These are phyloP conservation scores for Lipomyces yarrowii DNA, from an alignment of 1,139 yeast species.

Conservation along the genomic window DNA sequence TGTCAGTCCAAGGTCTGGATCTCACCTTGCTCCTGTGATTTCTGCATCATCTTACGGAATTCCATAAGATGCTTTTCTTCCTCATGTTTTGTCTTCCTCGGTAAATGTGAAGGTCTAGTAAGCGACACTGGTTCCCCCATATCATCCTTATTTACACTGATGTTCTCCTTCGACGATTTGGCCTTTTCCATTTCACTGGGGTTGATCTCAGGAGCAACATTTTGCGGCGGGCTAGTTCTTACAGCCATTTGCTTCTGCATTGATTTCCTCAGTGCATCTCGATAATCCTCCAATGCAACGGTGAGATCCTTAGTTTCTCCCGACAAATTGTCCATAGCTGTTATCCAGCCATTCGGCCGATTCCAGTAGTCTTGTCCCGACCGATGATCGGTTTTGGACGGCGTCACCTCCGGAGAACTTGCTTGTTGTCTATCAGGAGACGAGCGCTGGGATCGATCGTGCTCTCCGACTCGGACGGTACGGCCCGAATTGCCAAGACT, in stretches of 20 bases:
- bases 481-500: neutral
- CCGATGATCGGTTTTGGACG: neutral
- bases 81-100: conserved; percentile 64
- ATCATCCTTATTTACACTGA: conserved; percentile 37
- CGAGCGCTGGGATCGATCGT: neutral
- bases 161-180: neutral
- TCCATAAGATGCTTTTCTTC: conserved; percentile 58
- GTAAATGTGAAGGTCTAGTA: conserved; percentile 68
- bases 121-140: conserved; percentile 47
- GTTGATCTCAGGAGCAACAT: neutral
- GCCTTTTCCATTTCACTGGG: neutral
- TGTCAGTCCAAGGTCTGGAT: neutral
- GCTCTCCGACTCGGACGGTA: conserved; percentile 2
- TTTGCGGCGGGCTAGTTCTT: neutral
- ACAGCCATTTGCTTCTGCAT: conserved; percentile 12
- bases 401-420: neutral
- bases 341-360: conserved; percentile 39
- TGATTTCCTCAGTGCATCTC: conserved; percentile 19
- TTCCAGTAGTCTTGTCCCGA: conserved; percentile 21
- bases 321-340: conserved; percentile 37
- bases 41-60: conserved; percentile 53
- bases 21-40: conserved; percentile 45
- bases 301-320: conserved; percentile 57
- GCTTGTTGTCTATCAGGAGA: conserved; percentile 3
- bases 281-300: conserved; percentile 42